Percentiles rank a stretch among this genome's conserved stretches.
Evolutionary conservation across 2,329 filamentous ascomycete species (phyloP).

Genomic region (Xylariaceae sp.): DNA sequence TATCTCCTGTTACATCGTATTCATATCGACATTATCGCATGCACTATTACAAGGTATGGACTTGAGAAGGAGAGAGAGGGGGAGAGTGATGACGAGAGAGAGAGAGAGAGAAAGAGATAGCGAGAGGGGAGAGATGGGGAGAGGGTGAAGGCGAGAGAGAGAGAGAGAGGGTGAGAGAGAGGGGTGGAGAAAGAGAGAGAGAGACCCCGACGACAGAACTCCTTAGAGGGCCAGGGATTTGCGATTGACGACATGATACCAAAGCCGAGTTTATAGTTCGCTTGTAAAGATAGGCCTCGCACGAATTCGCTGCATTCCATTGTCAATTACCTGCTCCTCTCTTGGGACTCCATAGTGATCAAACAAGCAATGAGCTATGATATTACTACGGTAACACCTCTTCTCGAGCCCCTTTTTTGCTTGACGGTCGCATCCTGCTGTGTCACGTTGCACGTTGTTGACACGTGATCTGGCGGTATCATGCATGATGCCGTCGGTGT

Average conservation of each 20-base stretch:
- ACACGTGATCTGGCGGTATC: no score
- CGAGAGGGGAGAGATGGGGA: no score
- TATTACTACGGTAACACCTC: neutral
- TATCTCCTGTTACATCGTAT: neutral
- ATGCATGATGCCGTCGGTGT: no score
- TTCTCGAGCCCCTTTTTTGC: neutral
- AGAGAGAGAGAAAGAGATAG: no score
- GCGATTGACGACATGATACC: constrained; percentile 2
- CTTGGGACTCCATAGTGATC: no score
- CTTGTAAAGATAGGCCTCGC: neutral
- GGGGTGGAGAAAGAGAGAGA: no score
- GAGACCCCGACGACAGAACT: neutral
- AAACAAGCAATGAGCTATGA: no score
- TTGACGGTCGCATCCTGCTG: no score
- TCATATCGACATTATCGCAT: neutral
- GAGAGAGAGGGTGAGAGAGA: no score
- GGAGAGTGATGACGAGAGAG: no score
- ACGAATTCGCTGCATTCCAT: neutral
- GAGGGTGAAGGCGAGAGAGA: no score
- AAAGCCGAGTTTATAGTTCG: neutral
- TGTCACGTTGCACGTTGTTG: no score
- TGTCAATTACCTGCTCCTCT: neutral
- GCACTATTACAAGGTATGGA: neutral
- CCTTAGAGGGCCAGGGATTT: neutral
- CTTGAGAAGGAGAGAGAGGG: neutral